Evolutionary conservation across 2,329 filamentous ascomycete genomes (phyloP).

Genomic region (Colletotrichum sp.): DNA sequence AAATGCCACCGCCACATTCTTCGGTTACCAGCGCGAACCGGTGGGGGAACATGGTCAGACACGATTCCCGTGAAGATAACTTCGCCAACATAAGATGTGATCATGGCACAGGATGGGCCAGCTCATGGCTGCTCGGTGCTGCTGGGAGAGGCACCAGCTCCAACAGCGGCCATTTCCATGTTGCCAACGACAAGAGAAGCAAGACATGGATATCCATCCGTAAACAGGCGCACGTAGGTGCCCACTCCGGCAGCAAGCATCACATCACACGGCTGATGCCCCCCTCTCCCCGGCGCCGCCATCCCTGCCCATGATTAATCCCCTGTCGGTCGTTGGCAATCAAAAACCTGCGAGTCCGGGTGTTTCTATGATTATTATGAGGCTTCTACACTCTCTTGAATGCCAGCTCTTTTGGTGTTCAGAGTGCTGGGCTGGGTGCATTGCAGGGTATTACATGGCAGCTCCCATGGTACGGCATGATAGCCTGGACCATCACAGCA

Average conservation of each 20-base stretch:
- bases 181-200: background rate
- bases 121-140: background rate
- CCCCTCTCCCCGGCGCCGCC: background rate
- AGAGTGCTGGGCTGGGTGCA: background rate
- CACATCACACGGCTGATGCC: background rate
- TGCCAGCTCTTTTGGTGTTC: background rate
- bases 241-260: background rate
- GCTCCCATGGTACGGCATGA: background rate
- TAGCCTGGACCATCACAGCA: background rate
- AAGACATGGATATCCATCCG: background rate
- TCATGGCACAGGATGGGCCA: background rate
- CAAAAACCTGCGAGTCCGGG: background rate
- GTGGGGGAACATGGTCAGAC: background rate
- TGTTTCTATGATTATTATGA: background rate
- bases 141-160: background rate
- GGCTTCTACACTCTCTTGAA: background rate
- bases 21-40: conserved; percentile 15
- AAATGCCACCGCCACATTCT: background rate
- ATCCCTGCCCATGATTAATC: background rate
- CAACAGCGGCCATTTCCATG: background rate
- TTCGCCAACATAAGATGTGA: background rate
- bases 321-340: background rate
- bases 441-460: background rate
- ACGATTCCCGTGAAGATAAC: background rate
- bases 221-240: background rate